Evolutionary conservation across 2,329 filamentous ascomycete genomes (phyloP).

Genomic region (Neopestalotiopsis clavispora): DNA sequence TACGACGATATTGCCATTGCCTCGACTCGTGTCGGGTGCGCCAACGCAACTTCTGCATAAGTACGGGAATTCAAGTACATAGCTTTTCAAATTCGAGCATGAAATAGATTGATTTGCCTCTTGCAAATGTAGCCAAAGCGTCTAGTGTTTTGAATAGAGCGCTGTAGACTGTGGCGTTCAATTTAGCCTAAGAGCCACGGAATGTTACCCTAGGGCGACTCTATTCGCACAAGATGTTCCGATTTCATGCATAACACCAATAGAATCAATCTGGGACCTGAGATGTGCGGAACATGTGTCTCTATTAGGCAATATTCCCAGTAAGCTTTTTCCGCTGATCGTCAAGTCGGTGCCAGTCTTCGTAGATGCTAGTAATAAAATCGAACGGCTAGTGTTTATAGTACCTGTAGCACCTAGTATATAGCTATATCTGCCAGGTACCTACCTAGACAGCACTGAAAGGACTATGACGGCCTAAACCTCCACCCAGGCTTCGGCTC

Average conservation of each 20-base stretch:
- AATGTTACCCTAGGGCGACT: background rate
- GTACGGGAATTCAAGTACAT: background rate
- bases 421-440: too few relatives aligned
- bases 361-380: too few relatives aligned
- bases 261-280: background rate
- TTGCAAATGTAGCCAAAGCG: background rate
- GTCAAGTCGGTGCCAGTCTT: too few relatives aligned
- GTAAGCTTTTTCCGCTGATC: too few relatives aligned
- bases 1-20: conserved; percentile 63
- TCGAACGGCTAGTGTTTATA: too few relatives aligned
- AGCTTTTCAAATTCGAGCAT: background rate
- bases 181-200: background rate
- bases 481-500: too few relatives aligned
- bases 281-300: background rate
- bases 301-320: background rate
- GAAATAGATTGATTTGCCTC: background rate
- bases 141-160: background rate
- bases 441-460: too few relatives aligned
- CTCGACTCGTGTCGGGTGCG: conserved; percentile 54
- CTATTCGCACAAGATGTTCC: background rate
- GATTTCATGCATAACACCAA: background rate
- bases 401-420: too few relatives aligned
- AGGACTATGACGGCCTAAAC: too few relatives aligned
- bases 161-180: background rate
- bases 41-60: background rate